phyloP scores from a whole-genome alignment of 1,139 yeast species.

The Sugiyamaella sp. region DNA sequence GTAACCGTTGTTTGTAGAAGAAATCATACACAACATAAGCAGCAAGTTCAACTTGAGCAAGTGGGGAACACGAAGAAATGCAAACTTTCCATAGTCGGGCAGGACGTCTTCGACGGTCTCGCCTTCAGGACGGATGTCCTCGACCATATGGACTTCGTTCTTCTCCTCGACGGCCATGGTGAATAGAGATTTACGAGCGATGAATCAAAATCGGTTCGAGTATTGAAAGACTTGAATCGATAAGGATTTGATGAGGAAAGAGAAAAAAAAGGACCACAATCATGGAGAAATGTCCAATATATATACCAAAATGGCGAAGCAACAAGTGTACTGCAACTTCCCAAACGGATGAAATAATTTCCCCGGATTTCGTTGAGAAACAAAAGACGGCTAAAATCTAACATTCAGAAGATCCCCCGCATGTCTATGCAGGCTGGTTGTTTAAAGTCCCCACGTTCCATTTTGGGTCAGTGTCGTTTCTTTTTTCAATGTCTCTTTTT shows the following conservation, averaged over 20 bases:
- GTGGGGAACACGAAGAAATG: slow-evolving; percentile 34
- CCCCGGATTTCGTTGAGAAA: slow-evolving; percentile 14
- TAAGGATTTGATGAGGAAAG: background rate
- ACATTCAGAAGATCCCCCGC: slow-evolving; percentile 16
- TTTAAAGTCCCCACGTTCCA: slow-evolving; percentile 3
- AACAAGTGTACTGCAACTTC: background rate
- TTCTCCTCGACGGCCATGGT: slow-evolving; percentile 11
- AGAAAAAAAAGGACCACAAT: slow-evolving; percentile 1
- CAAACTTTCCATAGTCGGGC: slow-evolving; percentile 15
- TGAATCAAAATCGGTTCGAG: background rate
- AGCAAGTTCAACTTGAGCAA: slow-evolving; percentile 45
- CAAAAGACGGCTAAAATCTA: slow-evolving; percentile 8
- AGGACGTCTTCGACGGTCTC: slow-evolving; percentile 16
- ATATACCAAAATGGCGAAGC: background rate
- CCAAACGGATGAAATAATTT: slow-evolving; percentile 11
- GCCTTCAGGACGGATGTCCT: slow-evolving; percentile 5
- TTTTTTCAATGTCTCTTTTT: too few relatives aligned
- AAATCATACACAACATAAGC: slow-evolving; percentile 46
- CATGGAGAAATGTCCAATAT: background rate
- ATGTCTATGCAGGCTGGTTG: background rate
- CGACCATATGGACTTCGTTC: slow-evolving; percentile 12
- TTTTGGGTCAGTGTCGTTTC: too few relatives aligned
- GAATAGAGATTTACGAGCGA: background rate
- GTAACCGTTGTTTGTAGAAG: slow-evolving; percentile 55
- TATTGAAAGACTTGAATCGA: background rate